Percentiles rank a stretch among this genome's conserved stretches.
Conservation (phyloP, 1,139 yeast genomes). For the Lizanozyma gosingica region DNA sequence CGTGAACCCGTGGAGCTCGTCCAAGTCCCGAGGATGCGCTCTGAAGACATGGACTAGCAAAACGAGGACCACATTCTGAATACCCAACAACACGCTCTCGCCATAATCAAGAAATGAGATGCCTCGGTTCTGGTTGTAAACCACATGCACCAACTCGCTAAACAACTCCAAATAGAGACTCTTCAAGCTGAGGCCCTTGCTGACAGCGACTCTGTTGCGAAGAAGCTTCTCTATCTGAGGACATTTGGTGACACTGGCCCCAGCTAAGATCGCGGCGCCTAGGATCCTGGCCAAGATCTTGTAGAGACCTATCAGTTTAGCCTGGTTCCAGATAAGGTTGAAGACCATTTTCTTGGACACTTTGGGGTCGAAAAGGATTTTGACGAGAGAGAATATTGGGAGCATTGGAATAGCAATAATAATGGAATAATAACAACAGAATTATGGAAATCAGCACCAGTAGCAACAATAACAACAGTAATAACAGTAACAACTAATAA, state of each 20-base stretch:
- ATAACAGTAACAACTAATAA: too few relatives aligned
- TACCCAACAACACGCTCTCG: conserved; percentile 17
- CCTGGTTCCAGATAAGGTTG: conserved; percentile 15
- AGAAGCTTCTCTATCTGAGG: conserved; percentile 17
- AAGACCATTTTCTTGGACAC: conserved; percentile 16
- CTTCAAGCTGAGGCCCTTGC: conserved; percentile 14
- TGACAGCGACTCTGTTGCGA: conserved; percentile 11
- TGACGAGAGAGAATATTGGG: too few relatives aligned
- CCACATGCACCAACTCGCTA: conserved; percentile 17
- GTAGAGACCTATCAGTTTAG: conserved; percentile 7
- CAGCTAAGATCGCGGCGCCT: background rate
- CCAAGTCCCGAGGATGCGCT: conserved; percentile 4
- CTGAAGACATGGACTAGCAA: conserved; percentile 15
- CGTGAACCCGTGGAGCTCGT: background rate
- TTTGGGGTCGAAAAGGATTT: conserved; percentile 5
- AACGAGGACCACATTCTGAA: conserved; percentile 16
- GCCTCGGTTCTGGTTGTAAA: conserved; percentile 15
- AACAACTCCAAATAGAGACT: conserved; percentile 15
- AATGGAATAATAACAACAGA: too few relatives aligned
- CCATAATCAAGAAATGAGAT: conserved; percentile 17
- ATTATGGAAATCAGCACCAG: too few relatives aligned
- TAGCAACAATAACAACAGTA: too few relatives aligned
- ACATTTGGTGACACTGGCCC: conserved; percentile 13
- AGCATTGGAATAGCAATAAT: too few relatives aligned
- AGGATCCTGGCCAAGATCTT: conserved; percentile 6